Evolutionary conservation across 2,329 filamentous ascomycete genomes (phyloP), one percentile per base, ranked within the genome.

Genomic region (Colletotrichum paranaense): DNA sequence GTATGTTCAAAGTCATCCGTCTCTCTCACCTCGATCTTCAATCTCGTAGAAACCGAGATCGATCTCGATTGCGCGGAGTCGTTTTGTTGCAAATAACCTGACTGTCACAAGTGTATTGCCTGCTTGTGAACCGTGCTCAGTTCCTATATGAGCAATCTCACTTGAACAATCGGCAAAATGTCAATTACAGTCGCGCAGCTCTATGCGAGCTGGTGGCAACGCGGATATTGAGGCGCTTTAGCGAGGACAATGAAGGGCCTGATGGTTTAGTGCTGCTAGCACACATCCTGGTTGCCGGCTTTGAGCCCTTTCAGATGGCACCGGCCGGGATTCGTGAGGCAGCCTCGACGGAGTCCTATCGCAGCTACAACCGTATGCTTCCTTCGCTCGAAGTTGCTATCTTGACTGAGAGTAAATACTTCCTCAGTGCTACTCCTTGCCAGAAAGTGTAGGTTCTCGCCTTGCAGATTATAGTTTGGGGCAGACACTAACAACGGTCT

Each of bases 321-420:
- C 94, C 94, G 0, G 84, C 87, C 1, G 88, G 93, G 68, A 88
- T 95, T 53, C 87, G 90, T 46, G 84, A 86, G 19, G 87, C 93
- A 76, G 90, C 89, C 35, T 85, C 88, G 75, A 81, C 84, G 28
- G 86, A 84, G 52, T 83, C 83, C 16, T 82, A 85, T 2, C 88
- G 86, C 84, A 84, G 83, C 46, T 83, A 87, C 71, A 83, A 87
- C 72, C 84, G 90, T 75, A 93, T 92, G 65, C 83, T 96, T 69
- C 95, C 94, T 0, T 93, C 94, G 14, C 87, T 97, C 8, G 94
- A 97, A 82, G 90, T 97, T 38, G 94, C 94, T 66, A 97, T 97
- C 75, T 86, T 97, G 49, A 94, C 92, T 1, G 93, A 95, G 81
- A 94, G 93, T 81, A 96, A 95, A 81, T 85, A 90, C 69, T 94